phyloP scores from a whole-genome alignment of 495 filamentous ascomycete species.

The Aspergillus homomorphus region DNA sequence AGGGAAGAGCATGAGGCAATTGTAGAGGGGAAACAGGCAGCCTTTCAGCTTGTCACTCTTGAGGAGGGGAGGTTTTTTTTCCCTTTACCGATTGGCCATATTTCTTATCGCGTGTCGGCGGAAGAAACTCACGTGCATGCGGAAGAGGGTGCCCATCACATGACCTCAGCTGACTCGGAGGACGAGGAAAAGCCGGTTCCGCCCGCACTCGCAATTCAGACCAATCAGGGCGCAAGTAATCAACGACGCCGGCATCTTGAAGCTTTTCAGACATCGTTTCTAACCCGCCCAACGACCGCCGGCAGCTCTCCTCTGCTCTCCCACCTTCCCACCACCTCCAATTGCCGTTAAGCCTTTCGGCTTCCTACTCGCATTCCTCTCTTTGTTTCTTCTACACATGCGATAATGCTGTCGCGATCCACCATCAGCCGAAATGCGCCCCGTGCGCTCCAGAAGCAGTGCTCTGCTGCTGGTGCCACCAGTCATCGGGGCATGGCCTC shows the following conservation, averaged over 20 bases:
- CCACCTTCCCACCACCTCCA: slow-evolving; percentile 32
- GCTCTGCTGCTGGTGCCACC: slow-evolving; percentile 49
- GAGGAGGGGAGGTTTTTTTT: slow-evolving; percentile 9
- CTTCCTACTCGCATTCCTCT: slow-evolving; percentile 31
- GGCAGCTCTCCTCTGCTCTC: slow-evolving; percentile 26
- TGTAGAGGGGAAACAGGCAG: not conserved
- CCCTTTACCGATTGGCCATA: slow-evolving; percentile 15
- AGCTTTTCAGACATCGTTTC: slow-evolving; percentile 48
- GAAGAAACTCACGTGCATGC: slow-evolving; percentile 15
- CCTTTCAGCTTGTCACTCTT: not conserved
- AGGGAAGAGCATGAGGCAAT: slow-evolving; percentile 36
- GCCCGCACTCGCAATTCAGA: slow-evolving; percentile 38
- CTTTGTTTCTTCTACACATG: slow-evolving; percentile 43
- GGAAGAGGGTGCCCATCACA: slow-evolving; percentile 19
- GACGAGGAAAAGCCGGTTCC: slow-evolving; percentile 43
- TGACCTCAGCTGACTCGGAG: slow-evolving; percentile 34
- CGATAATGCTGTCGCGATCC: slow-evolving; percentile 82
- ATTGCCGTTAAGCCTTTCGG: slow-evolving; percentile 44
- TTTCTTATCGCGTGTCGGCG: slow-evolving; percentile 36
- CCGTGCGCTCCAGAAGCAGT: slow-evolving; percentile 67
- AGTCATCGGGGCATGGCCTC: slow-evolving; percentile 74
- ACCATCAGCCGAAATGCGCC: slow-evolving; percentile 72
- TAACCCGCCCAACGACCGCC: slow-evolving; percentile 27
- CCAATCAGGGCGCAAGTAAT: slow-evolving; percentile 46
- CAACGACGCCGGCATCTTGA: slow-evolving; percentile 45